phyloP scores from a whole-genome alignment of 306 rosid species.

The Dalbergia cochinchinensis region DNA sequence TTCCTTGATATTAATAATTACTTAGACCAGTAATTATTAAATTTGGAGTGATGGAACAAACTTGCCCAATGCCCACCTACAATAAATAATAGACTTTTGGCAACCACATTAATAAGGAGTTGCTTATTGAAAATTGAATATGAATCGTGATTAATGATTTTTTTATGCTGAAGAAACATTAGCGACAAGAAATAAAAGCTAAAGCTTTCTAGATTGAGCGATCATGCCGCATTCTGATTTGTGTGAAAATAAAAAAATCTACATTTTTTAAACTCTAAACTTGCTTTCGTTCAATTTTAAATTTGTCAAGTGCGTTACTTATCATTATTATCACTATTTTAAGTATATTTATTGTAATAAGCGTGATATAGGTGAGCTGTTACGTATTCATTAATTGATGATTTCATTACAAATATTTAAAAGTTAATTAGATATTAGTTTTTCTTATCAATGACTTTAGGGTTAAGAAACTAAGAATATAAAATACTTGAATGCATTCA shows the following conservation, averaged over 20 bases:
- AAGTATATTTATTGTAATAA: background rate
- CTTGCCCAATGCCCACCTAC: background rate
- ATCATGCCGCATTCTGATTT: background rate
- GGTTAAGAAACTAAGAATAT: too few species aligned
- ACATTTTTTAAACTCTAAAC: background rate
- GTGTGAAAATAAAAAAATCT: background rate
- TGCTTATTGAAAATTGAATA: conserved; percentile 4
- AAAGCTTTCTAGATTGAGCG: conserved; percentile 1
- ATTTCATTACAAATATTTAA: background rate
- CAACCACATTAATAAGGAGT: background rate
- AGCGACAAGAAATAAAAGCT: conserved; percentile 3
- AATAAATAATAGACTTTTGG: background rate
- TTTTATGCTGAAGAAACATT: background rate
- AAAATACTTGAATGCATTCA: too few species aligned
- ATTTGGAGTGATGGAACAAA: background rate
- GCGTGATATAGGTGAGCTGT: background rate
- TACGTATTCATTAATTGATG: background rate
- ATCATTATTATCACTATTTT: background rate
- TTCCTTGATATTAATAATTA: background rate
- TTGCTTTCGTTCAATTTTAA: background rate
- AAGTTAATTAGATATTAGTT: background rate
- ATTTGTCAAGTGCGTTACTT: background rate
- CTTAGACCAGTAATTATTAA: too few species aligned
- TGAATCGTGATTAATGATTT: background rate
- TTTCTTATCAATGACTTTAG: too few species aligned